A percentile compares a stretch with the other conserved stretches of the same genome.
phyloP scores from a whole-genome alignment of 2,329 filamentous ascomycete species.

The Sclerotinia minor region DNA sequence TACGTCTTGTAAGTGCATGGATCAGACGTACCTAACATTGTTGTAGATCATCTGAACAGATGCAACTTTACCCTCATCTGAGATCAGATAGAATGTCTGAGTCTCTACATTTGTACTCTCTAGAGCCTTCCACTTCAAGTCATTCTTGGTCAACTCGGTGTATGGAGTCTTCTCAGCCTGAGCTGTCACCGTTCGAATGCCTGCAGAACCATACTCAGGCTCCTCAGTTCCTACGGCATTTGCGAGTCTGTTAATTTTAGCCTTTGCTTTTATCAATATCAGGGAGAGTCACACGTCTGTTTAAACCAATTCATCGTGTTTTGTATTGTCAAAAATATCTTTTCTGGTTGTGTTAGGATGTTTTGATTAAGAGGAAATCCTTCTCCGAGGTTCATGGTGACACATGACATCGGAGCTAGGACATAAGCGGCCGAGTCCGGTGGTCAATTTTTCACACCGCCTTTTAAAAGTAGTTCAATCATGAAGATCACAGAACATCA shows the following conservation, averaged over 20 bases:
- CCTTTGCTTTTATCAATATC: conserved; percentile 6
- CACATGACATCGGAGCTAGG: conserved; percentile 9
- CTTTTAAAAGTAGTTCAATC: not conserved
- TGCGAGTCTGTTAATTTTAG: conserved; percentile 53
- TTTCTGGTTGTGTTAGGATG: conserved; percentile 14
- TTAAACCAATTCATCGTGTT: conserved; percentile 26
- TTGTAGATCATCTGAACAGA: conserved; percentile 95
- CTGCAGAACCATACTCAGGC: conserved; percentile 88
- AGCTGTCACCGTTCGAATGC: conserved; percentile 81
- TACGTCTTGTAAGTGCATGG: conserved; percentile 33
- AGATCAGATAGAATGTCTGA: conserved; percentile 87
- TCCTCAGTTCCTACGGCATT: conserved; percentile 94
- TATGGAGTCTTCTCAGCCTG: conserved; percentile 77
- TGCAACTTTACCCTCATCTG: conserved; percentile 73
- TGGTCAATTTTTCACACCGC: conserved; percentile 7
- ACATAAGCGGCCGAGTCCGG: not conserved
- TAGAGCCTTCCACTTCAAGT: conserved; percentile 79
- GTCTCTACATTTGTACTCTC: conserved; percentile 91
- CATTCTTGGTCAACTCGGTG: conserved; percentile 73
- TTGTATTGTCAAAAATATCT: conserved; percentile 13
- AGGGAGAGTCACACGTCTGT: conserved; percentile 25
- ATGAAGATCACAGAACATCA: not conserved
- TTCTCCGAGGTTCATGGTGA: conserved; percentile 16
- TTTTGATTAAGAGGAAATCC: conserved; percentile 16
- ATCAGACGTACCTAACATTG: conserved; percentile 78